These are phyloP conservation scores for Hortiboletus flavorubellus DNA, from an alignment of 768 basidiomycete species.

Conservation along the genomic window DNA sequence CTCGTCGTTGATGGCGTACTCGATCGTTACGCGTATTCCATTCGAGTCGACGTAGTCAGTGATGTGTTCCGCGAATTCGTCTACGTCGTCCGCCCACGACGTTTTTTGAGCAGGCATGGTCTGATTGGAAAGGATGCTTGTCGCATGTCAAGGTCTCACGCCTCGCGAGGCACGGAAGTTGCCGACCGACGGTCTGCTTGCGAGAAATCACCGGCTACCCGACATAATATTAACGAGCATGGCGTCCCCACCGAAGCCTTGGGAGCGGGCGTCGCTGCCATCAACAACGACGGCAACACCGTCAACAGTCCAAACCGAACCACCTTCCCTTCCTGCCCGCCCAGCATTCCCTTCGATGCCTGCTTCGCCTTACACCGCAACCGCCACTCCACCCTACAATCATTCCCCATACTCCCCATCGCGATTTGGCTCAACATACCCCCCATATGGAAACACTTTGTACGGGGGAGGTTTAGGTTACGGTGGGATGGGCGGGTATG, in stretches of 20 bases:
- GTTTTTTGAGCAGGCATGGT: conserved; percentile 46
- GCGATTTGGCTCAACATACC: conserved; percentile 34
- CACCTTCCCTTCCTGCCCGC: conserved; percentile 57
- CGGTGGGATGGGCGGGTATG: conserved; percentile 43
- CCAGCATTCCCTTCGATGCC: conserved; percentile 48
- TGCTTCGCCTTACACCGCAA: conserved; percentile 29
- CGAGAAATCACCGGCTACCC: too few species aligned
- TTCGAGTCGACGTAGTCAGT: conserved; percentile 81
- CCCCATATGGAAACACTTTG: conserved; percentile 32
- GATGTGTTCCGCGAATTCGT: conserved; percentile 58
- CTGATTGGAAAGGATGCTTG: conserved; percentile 1
- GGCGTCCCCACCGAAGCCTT: conserved; percentile 88
- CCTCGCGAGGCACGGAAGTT: conserved; percentile 2
- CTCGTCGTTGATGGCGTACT: conserved; percentile 83
- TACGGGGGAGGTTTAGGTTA: conserved; percentile 36
- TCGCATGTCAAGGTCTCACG: too few species aligned
- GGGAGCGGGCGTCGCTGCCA: conserved; percentile 58
- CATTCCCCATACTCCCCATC: conserved; percentile 48
- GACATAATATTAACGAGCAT: conserved; percentile 33
- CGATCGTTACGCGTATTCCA: conserved; percentile 81
- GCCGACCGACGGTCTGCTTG: conserved; percentile 21
- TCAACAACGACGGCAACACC: conserved; percentile 21
- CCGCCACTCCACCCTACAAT: conserved; percentile 42
- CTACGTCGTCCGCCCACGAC: conserved; percentile 87
- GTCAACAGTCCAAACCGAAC: conserved; percentile 24